These are phyloP conservation scores for Lentinula boryana DNA, from an alignment of 768 basidiomycete genomes.

Conservation along the genomic window DNA sequence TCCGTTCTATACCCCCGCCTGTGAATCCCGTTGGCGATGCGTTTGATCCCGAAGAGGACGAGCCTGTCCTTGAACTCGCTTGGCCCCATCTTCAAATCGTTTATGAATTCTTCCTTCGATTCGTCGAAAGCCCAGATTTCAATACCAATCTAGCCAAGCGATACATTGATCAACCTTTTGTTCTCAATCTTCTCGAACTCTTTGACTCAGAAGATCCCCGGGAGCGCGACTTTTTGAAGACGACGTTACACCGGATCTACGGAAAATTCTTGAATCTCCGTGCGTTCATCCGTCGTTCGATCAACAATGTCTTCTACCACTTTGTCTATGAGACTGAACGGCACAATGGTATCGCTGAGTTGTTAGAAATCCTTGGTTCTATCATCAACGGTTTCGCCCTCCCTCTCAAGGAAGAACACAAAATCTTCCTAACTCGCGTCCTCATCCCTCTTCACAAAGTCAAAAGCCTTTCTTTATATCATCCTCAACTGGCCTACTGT, in stretches of 20 bases:
- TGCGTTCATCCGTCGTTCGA: constrained; percentile 96
- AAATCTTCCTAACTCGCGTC: constrained; percentile 90
- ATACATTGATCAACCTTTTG: constrained; percentile 94
- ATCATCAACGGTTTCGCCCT: constrained; percentile 99
- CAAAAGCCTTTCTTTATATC: constrained; percentile 95
- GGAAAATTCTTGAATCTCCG: constrained; percentile 99
- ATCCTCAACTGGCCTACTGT: constrained; percentile 98
- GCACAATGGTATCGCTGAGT: constrained; percentile 98
- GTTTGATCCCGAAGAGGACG: constrained; percentile 99
- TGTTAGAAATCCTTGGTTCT: constrained; percentile 95
- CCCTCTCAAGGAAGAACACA: constrained; percentile 98
- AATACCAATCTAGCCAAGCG: constrained; percentile 97
- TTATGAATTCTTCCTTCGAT: constrained; percentile 99
- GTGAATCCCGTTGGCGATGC: constrained; percentile 98
- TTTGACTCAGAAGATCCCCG: constrained; percentile 99
- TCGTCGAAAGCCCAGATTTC: constrained; percentile 96
- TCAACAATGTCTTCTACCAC: constrained; percentile 99
- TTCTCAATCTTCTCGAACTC: constrained; percentile 92
- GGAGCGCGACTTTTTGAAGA: constrained; percentile 99
- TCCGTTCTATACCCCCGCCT: constrained; percentile 98
- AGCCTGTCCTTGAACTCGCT: constrained; percentile 96
- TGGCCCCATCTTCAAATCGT: constrained; percentile 99
- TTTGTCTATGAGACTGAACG: constrained; percentile 99
- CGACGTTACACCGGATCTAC: constrained; percentile 97
- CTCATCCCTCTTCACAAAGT: constrained; percentile 97